Conservation (phyloP, 371 early-diverging fungal genomes). For the Apophysomyces trapeziformis region DNA sequence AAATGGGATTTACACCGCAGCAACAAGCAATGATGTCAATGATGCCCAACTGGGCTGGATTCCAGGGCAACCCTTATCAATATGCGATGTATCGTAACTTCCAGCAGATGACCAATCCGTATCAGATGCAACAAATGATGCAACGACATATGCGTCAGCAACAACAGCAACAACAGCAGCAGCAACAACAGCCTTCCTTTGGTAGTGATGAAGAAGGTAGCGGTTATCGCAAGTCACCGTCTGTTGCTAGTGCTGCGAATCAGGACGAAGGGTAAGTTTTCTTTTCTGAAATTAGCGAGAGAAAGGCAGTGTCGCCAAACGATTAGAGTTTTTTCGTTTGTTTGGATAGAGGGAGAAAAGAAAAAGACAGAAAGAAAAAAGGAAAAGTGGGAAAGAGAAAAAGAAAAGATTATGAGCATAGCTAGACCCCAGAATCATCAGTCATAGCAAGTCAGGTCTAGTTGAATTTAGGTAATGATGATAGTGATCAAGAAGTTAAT, state of each 20-base stretch:
- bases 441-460: conserved; percentile 26
- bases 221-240: conserved; percentile 15
- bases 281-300: conserved; percentile 1
- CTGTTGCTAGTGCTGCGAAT: conserved; percentile 38
- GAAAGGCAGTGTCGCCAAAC: conserved; percentile 5
- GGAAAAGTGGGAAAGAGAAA: conserved; percentile 7
- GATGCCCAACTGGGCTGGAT: conserved; percentile 27
- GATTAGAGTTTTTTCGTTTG: conserved; percentile 7
- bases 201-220: conserved; percentile 16
- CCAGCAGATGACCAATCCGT: conserved; percentile 39
- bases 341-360: not conserved
- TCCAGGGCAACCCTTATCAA: conserved; percentile 28
- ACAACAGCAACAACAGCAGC: conserved; percentile 26
- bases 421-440: conserved; percentile 23
- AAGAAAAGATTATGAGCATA: conserved; percentile 6
- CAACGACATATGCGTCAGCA: conserved; percentile 34
- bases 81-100: conserved; percentile 33
- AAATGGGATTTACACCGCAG: conserved; percentile 18
- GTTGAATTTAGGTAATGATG: conserved; percentile 24
- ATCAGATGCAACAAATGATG: conserved; percentile 48
- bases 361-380: conserved; percentile 4
- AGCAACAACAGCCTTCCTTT: conserved; percentile 19
- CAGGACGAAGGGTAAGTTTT: conserved; percentile 64
- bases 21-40: conserved; percentile 20
- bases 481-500: conserved; percentile 20